phyloP scores from a whole-genome alignment of 129 eudicot genomes.

The Chrysanthemum makinoi region DNA sequence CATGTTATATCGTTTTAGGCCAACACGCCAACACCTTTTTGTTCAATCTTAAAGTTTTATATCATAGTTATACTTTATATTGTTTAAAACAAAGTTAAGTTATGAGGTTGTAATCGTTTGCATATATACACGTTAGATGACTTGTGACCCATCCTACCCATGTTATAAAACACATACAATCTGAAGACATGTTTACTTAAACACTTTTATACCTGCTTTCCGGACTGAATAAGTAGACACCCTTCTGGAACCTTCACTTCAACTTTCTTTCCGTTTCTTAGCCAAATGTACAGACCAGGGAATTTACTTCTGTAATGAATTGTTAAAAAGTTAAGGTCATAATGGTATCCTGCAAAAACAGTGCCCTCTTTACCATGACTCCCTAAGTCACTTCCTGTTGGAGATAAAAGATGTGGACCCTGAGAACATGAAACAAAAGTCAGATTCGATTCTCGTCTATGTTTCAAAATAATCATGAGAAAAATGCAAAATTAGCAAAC shows the following conservation, averaged over 20 bases:
- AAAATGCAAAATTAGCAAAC: not conserved
- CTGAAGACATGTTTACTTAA: not conserved
- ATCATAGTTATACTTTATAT: too few species aligned
- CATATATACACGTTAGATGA: not conserved
- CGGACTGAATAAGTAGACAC: conserved; percentile 90
- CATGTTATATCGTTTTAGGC: not conserved
- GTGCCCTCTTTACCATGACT: conserved; percentile 81
- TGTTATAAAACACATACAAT: conserved; percentile 1
- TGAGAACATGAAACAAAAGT: conserved; percentile 12
- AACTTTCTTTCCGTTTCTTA: conserved; percentile 75
- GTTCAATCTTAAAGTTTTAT: not conserved
- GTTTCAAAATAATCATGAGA: not conserved
- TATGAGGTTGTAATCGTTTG: too few species aligned
- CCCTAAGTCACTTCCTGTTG: conserved; percentile 80
- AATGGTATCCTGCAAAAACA: conserved; percentile 93
- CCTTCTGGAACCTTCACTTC: conserved; percentile 93
- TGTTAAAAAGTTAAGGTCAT: conserved; percentile 87
- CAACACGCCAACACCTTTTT: not conserved
- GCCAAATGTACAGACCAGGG: conserved; percentile 90
- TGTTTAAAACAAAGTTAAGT: too few species aligned
- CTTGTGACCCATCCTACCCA: not conserved
- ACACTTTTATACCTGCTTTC: conserved; percentile 57
- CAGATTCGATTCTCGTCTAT: not conserved
- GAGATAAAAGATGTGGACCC: conserved; percentile 98
- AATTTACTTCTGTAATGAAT: conserved; percentile 92